Evolutionary conservation across 352 stramenopile genomes (phyloP), one percentile per base, ranked within the genome.

Genomic region (Saprolegnia diclina): DNA sequence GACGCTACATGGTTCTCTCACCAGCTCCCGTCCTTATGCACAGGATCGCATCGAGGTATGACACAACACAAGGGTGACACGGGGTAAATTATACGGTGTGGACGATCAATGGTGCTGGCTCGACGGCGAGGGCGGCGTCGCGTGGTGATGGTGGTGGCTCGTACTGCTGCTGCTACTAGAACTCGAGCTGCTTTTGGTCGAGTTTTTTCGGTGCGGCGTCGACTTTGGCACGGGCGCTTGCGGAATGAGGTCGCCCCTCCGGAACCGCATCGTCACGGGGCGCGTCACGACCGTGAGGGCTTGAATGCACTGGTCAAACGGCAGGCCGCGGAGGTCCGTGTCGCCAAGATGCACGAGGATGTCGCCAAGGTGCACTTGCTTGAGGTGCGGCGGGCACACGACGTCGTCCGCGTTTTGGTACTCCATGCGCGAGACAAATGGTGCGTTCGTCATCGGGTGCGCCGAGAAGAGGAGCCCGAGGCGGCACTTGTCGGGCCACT

Each of bases 251-350:
- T 57, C 45, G 45, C 62, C 62, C 22, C 63, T 59, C 61, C 63
- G 82, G 73, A 95, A 95, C 0, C 87, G 83, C 57, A 95, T 74
- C 54, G 92, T 82, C 0, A 93, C 85, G 16, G 87, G 87, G 37
- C 87, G 87, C 72, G 91, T 91, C 35, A 92, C 77, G 4, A 83
- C 87, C 19, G 85, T 85, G 55, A 95, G 69, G 42, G 83, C 90
- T 22, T 85, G 83, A 83, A 95, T 95, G 14, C 85, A 93, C 69
- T 82, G 83, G 61, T 95, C 85, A 69, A 95, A 95, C 22, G 84
- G 83, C 44, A 83, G 88, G 18, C 82, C 79, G 44, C 76, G 74
- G 63, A 95, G 92, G 38, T 90, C 84, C 74, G 91, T 86, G 1
- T 82, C 77, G 0, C 87, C 87, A 59, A 95, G 92, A 71, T 80